Evolutionary conservation across 352 stramenopile genomes (phyloP), one percentile per base, ranked within the genome.

Genomic region (Phytophthora sp.): DNA sequence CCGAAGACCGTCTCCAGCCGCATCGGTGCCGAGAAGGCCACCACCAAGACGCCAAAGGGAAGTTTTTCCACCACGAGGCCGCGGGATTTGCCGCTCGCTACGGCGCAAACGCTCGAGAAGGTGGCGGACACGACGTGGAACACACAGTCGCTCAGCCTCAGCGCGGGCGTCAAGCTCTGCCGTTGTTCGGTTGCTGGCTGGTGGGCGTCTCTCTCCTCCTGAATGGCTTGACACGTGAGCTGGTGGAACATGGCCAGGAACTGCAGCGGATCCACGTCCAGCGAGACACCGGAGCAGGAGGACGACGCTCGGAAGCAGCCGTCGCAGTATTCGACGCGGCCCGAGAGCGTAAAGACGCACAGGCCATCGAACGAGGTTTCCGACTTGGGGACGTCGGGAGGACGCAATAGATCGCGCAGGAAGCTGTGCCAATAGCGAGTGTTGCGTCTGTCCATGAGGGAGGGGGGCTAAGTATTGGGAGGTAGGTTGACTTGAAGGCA

Each of bases 51-150:
- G 27, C 82, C 82, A 47, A 89, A 82, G 6, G 79, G 66, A 13
- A 89, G 65, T 15, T 85, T 82, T 66, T 88, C 63, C 4, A 57
- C 71, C 45, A 89, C 71, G 21, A 89, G 71, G 0, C 69, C 69
- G 29, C 68, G 71, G 4, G 54, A 45, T 60, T 68, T 65, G 27
- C 77, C 78, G 15, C 26, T 65, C 0, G 76, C 39, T 12, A 88
- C 70, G 3, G 75, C 79, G 47, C 69, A 82, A 23, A 84, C 42
- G 54, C 73, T 80, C 49, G 77, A 72, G 66, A 82, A 86, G 23
- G 52, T 79, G 29, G 76, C 67, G 2, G 59, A 68, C 8, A 89
- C 78, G 56, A 90, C 47, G 18, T 85, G 78, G 36, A 88, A 76
- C 6, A 52, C 53, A 23, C 45, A 51, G 6, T 55, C 41, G 20